Evolutionary conservation across 2,329 filamentous ascomycete genomes (phyloP).

Genomic region (Lasiodiplodia gonubiensis): DNA sequence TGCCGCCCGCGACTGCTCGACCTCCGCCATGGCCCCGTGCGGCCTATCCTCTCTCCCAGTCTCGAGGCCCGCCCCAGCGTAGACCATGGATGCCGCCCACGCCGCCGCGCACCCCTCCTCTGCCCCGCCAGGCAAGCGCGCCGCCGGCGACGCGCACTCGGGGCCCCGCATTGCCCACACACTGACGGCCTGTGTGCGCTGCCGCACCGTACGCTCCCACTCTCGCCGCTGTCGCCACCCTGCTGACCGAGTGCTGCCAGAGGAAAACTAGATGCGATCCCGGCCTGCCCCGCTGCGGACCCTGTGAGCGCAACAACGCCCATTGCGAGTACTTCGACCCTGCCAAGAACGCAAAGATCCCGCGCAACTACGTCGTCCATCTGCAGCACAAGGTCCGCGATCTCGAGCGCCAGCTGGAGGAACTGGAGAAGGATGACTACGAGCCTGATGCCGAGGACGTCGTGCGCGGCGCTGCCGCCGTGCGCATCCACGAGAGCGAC

Average conservation of each 20-base stretch:
- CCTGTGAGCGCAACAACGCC: conserved; percentile 90
- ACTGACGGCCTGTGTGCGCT: conserved; percentile 79
- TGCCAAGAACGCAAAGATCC: conserved; percentile 81
- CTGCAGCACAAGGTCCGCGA: conserved; percentile 85
- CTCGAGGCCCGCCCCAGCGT: conserved; percentile 40
- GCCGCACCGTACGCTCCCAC: conserved; percentile 67
- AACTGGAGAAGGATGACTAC: conserved; percentile 75
- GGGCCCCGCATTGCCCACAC: conserved; percentile 74
- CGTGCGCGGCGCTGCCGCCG: conserved; percentile 82
- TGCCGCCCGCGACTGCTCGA: not conserved
- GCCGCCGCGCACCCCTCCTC: conserved; percentile 35
- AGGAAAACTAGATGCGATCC: conserved; percentile 97
- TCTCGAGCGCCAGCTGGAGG: conserved; percentile 80
- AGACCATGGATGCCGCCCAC: conserved; percentile 35
- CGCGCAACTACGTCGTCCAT: conserved; percentile 88
- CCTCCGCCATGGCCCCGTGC: conserved; percentile 34
- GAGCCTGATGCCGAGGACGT: conserved; percentile 80
- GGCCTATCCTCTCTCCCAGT: conserved; percentile 34
- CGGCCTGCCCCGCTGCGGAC: conserved; percentile 85
- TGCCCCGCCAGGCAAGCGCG: conserved; percentile 15
- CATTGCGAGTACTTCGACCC: conserved; percentile 96
- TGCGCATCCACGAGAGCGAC: conserved; percentile 82
- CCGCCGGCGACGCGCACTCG: conserved; percentile 30
- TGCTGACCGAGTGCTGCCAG: conserved; percentile 53
- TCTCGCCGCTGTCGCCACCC: conserved; percentile 29